Evolutionary conservation across 202 grass and related monocot species (phyloP).

Genomic region (Digitaria exilis): DNA sequence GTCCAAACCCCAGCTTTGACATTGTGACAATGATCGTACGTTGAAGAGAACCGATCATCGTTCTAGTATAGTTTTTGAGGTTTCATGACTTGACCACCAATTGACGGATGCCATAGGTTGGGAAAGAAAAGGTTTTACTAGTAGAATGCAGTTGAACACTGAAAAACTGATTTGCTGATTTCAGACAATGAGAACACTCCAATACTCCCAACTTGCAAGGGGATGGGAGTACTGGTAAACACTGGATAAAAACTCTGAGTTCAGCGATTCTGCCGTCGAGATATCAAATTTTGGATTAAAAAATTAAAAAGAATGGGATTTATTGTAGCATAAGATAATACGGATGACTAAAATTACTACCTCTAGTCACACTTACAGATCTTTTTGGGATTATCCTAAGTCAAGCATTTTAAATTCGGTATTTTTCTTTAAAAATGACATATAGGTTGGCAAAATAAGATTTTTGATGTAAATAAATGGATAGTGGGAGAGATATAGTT

Average conservation of each 20-base stretch:
- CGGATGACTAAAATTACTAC: no score
- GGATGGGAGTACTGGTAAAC: neutral
- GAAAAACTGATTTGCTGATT: neutral
- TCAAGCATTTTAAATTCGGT: no score
- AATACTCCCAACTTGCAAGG: neutral
- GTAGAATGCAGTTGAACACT: neutral
- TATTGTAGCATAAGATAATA: no score
- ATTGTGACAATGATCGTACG: neutral
- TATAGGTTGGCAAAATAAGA: neutral
- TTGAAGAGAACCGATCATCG: neutral
- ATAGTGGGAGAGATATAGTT: no score
- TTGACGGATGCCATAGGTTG: neutral
- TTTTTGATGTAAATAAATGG: neutral
- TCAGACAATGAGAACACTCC: neutral
- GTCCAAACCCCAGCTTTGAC: neutral
- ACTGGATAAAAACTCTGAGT: no score
- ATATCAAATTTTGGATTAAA: no score
- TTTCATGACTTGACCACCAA: neutral
- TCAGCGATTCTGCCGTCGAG: no score
- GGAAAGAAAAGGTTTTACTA: neutral
- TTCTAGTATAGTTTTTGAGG: neutral
- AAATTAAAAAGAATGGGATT: no score
- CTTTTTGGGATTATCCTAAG: no score
- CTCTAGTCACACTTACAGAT: no score
- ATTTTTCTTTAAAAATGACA: no score